Evolutionary conservation across 805 yeast species (phyloP).

Genomic region (Suhomyces faveliae): DNA sequence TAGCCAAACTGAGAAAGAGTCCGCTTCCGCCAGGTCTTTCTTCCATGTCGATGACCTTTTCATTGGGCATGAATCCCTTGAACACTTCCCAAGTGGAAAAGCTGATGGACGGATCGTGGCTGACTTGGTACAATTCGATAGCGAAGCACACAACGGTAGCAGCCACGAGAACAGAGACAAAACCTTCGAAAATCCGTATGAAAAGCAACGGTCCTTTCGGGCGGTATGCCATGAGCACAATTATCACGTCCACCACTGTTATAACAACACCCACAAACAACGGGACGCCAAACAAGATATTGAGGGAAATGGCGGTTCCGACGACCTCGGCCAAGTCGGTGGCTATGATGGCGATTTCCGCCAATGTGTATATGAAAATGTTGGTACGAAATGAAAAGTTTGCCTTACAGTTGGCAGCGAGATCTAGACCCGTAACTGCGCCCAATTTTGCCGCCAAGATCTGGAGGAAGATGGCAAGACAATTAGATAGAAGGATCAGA

Average conservation of each 20-base stretch:
- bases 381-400: slow-evolving; percentile 67
- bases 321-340: slow-evolving; percentile 97
- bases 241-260: slow-evolving; percentile 81
- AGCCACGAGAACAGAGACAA: slow-evolving; percentile 73
- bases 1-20: slow-evolving; percentile 73
- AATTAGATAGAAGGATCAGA: slow-evolving; percentile 73
- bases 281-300: slow-evolving; percentile 79
- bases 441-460: slow-evolving; percentile 84
- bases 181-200: slow-evolving; percentile 75
- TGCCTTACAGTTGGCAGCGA: slow-evolving; percentile 82
- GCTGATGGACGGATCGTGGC: slow-evolving; percentile 44
- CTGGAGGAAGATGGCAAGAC: slow-evolving; percentile 86
- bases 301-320: slow-evolving; percentile 94
- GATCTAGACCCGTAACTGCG: slow-evolving; percentile 88
- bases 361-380: slow-evolving; percentile 64
- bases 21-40: slow-evolving; percentile 44
- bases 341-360: slow-evolving; percentile 90
- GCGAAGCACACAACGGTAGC: slow-evolving; percentile 86
- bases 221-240: slow-evolving; percentile 83
- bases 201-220: slow-evolving; percentile 80
- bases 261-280: slow-evolving; percentile 78
- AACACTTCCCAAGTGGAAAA: slow-evolving; percentile 53
- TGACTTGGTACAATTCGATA: slow-evolving; percentile 70
- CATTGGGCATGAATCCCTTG: slow-evolving; percentile 60
- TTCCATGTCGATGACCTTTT: slow-evolving; percentile 31